Base-by-base conservation (phyloP, 495 filamentous ascomycete genomes). In the Penicillium flavigenum region DNA sequence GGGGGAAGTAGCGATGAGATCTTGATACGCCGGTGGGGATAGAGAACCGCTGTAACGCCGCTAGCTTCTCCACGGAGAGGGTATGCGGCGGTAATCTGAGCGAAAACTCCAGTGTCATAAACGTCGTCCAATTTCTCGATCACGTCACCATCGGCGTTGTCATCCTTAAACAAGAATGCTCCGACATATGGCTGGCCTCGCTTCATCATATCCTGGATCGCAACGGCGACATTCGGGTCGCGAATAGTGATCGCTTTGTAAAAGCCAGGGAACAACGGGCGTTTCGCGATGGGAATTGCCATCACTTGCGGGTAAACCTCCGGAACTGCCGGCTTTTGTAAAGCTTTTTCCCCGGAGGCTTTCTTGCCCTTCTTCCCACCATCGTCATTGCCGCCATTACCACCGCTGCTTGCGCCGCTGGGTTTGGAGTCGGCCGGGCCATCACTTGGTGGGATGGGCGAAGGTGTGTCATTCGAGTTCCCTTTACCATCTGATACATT, bases 251-350 rank as follows among this genome's bases (percentile, higher is more conserved):
- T 89, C 3, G 95, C 92, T 70, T 99, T 99, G 76, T 99, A 99
- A 75, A 96, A 99, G 0, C 95, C 95, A 0, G 95, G 95, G 73
- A 97, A 99, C 2, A 99, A 75, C 24, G 94, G 95, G 46, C 95
- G 83, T 74, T 94, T 92, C 5, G 90, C 88, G 63, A 99, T 96
- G n/a, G 95, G 94, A 54, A 99, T 93, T 1, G 95, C 95, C 88
- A 99, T 92, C 47, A 99, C 92, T 67, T 98, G 93, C 20, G 95
- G 94, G 70, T 99, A 99, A 38, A 97, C 86, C 47, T 97, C 95
- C 20, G 95, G 95, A 5, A 97, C 86, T 0, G 86, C 80, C 4
- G 91, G 88, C 73, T 96, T 98, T 66, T 90, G 83, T 46, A 98
- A 73, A 20, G 88, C 86, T 64, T 85, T 85, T 36, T 94, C 89